Percentiles rank a stretch among this genome's conserved stretches.
These are phyloP conservation scores for Alternaria gansuensis DNA, from an alignment of 2,329 filamentous ascomycete genomes.

Conservation along the genomic window DNA sequence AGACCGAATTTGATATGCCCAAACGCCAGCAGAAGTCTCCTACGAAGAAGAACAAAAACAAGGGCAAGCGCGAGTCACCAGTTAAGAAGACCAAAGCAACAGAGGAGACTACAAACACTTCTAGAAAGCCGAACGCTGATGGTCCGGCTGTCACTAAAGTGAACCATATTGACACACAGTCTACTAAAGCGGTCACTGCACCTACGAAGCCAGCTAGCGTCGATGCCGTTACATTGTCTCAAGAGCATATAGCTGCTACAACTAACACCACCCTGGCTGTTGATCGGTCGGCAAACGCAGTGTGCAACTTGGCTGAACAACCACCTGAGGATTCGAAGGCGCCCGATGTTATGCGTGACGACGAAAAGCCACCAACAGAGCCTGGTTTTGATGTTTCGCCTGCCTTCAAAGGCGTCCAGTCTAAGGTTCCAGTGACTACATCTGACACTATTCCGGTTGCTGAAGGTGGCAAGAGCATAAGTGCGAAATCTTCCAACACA, in stretches of 20 bases:
- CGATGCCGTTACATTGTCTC: background rate
- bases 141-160: background rate
- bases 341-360: background rate
- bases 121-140: background rate
- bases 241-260: background rate
- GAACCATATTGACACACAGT: background rate
- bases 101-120: background rate
- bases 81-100: background rate
- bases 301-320: background rate
- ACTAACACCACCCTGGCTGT: background rate
- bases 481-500: background rate
- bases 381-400: background rate
- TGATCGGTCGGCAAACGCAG: background rate
- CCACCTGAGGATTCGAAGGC: background rate
- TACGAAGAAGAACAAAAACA: conserved; percentile 14
- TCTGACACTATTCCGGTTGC: background rate
- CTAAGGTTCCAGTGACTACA: background rate
- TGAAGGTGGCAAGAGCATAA: background rate
- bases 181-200: background rate
- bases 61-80: conserved; percentile 5
- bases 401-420: background rate
- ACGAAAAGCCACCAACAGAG: background rate
- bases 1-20: conserved; percentile 29
- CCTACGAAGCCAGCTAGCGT: background rate
- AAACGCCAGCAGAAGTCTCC: conserved; percentile 29